A percentile compares a stretch with the other conserved stretches of the same genome.
Evolutionary conservation across 257 asterid species (phyloP).

Genomic region (Lantana camara): DNA sequence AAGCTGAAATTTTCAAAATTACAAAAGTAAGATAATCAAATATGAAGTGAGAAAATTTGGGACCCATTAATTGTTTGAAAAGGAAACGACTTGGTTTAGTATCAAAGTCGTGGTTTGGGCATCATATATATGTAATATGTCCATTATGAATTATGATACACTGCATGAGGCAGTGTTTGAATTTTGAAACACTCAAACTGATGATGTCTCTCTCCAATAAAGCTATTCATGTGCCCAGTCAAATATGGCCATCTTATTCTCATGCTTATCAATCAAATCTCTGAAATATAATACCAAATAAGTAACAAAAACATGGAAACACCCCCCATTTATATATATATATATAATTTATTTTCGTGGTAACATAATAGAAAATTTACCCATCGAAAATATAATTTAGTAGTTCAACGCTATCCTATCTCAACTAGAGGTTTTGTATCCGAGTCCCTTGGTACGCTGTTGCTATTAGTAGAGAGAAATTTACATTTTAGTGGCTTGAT

Average conservation of each 20-base stretch:
- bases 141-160: neutral
- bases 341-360: no score
- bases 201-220: slow-evolving; percentile 23
- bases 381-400: no score
- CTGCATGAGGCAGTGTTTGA: slow-evolving; percentile 21
- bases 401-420: no score
- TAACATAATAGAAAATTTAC: no score
- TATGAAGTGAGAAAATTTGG: neutral
- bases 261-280: slow-evolving; percentile 6
- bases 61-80: neutral
- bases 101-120: neutral
- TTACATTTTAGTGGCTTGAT: no score
- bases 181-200: slow-evolving; percentile 35
- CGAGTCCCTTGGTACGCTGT: no score
- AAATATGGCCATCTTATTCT: slow-evolving; percentile 24
- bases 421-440: no score
- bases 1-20: neutral
- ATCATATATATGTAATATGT: neutral
- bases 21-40: neutral
- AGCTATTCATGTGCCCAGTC: slow-evolving; percentile 29
- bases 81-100: neutral
- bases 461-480: no score
- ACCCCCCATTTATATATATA: no score
- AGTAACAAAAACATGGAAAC: neutral
- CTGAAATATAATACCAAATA: neutral